These are phyloP conservation scores for Lipomyces spencermartinsiae DNA, from an alignment of 805 yeast genomes.

Conservation along the genomic window DNA sequence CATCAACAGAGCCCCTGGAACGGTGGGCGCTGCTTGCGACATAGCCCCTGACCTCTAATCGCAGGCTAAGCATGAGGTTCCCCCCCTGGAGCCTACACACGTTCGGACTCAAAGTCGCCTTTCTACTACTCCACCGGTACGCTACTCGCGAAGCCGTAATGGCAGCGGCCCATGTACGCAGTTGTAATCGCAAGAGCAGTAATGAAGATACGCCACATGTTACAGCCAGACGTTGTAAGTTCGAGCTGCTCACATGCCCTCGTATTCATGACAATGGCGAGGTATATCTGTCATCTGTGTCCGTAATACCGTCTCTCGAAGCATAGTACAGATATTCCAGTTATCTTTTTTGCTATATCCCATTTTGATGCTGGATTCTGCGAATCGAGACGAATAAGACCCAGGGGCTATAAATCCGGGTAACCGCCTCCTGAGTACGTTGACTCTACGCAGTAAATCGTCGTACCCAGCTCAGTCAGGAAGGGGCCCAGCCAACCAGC, in stretches of 20 bases:
- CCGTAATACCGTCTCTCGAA: neutral
- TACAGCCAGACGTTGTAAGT: no score
- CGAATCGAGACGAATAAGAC: no score
- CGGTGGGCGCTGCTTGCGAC: neutral
- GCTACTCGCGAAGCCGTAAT: neutral
- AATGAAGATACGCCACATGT: no score
- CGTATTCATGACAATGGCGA: neutral
- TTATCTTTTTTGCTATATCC: neutral
- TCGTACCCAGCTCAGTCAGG: neutral
- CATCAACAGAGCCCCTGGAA: slow-evolving; percentile 1
- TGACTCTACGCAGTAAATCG: neutral
- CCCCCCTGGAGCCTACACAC: neutral
- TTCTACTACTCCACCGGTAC: neutral
- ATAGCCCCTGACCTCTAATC: neutral
- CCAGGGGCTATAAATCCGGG: neutral
- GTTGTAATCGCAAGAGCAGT: no score
- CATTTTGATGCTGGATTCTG: neutral
- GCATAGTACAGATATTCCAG: neutral
- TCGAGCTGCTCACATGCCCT: neutral
- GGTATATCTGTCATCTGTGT: neutral
- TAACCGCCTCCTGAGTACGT: slow-evolving; percentile 9
- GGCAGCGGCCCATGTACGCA: neutral
- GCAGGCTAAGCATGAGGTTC: neutral
- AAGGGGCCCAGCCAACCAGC: slow-evolving; percentile 10
- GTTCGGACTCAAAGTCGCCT: neutral